Base-by-base conservation (phyloP, 2,329 filamentous ascomycete species). In the Fusarium lateritium region DNA sequence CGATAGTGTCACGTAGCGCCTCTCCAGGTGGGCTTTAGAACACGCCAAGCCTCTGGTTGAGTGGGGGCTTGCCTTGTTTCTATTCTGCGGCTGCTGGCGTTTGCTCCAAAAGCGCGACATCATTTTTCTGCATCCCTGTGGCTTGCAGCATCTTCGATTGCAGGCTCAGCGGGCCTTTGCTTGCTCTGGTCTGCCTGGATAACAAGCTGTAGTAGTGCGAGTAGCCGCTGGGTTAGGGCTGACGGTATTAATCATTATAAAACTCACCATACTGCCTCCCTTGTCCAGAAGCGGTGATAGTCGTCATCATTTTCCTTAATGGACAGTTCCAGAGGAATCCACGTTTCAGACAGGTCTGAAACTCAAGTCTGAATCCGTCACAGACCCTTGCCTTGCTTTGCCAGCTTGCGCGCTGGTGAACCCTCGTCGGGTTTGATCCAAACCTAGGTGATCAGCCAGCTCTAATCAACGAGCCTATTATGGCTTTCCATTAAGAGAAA, bases 291-390 rank as follows among this genome's bases (percentile, higher is more conserved):
- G 51, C 26, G 24, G 49, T 50, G 36, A 57, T 70, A 17, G 49
- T 63, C 52, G 62, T 47, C 56, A 54, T 62, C 39, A 42, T 21
- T 28, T 54, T 51, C 46, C 60, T 34, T 13, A 31, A 56, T 62
- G 28, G 53, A 56, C 52, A 3, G 38, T 36, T 65, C 31, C 45
- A 42, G 22, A 53, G 38, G 40, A 58, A 51, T 52, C 36, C 51
- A 52, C 24, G 65, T 69, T 69, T 69, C 66, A 63, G 57, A 69
- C 38, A 8, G 11, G 46, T 69, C 56, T 67, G 66, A 70, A 69
- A 69, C 66, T 51, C 26, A 54, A 42, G 26, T 52, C 46, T 62
- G 45, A 57, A 55, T 47, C 56, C 40, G 65, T 40, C 52, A 67
- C 65, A 38, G 24, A 51, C 52, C 61, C 65, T 42, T 53, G 47